Base-by-base conservation (phyloP, 1,139 yeast species). In the Petasospora fabianii region DNA sequence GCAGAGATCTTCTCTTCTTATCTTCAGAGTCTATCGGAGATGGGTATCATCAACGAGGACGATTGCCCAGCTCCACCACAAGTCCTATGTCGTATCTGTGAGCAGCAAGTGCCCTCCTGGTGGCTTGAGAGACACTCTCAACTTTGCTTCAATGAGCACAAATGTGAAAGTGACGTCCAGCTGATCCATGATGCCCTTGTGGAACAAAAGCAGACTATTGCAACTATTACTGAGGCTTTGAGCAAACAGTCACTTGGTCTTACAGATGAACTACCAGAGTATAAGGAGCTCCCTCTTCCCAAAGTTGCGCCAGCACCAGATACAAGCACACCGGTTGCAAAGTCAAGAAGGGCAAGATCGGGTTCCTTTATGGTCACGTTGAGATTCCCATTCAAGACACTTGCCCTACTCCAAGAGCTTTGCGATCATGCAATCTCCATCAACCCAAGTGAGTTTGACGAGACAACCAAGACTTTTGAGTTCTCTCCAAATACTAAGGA, bases 61-160 rank as follows among this genome's bases (percentile, higher is more conserved):
- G 69, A 73, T 19, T 76, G 84, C 0, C 95, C 96, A 0, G 74
- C 79, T 22, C 96, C 95, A 0, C 81, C 81, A 27, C 70, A 80
- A 33, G 85, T 87, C 32, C 66, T 90, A 30, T 94, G 99, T 60
- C 72, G 96, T 37, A 88, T 94, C 16, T 94, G 99, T 61, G 99
- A 94, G 55, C 78, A 80, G 21, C 75, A 76, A 37, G 79, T 90
- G n/a, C 97, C 96, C 1, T 87, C 92, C 2, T 94, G 98, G 98
- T 92, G 95, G 81, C 70, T 92, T 36, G 98, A 90, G 54, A 75
- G 82, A 38, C 99, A 94, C 61, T 82, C 94, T 2, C 95, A 88
- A 56, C 67, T 85, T 38, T 94, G 99, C 54, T 68, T 85, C 21
- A 77, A 86, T 31, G 97, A 88, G 57, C 96, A 88, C 60, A 75